Evolutionary conservation across 2,329 filamentous ascomycete species (phyloP).

Genomic region (Aspergillus pseudoviridinutans): DNA sequence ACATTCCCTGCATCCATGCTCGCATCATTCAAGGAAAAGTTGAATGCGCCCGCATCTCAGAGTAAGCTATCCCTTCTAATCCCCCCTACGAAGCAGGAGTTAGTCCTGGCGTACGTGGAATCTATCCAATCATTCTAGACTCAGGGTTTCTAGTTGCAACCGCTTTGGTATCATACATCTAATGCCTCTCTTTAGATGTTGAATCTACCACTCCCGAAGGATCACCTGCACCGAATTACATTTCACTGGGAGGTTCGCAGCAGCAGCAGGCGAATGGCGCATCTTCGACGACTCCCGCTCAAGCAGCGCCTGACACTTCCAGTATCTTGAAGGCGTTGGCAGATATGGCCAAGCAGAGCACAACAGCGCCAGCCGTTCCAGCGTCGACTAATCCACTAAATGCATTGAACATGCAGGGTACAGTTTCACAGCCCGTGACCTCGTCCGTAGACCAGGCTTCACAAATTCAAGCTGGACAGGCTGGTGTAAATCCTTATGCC

Average conservation of each 20-base stretch:
- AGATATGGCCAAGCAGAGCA: constrained; percentile 74
- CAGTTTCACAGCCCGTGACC: constrained; percentile 35
- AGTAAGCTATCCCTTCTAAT: constrained; percentile 55
- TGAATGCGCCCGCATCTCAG: constrained; percentile 58
- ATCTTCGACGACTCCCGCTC: constrained; percentile 19
- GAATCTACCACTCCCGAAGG: constrained; percentile 66
- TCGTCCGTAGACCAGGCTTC: constrained; percentile 45
- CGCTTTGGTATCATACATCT: constrained; percentile 17
- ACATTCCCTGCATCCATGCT: constrained; percentile 84
- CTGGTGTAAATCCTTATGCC: constrained; percentile 55
- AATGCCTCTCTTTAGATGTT: constrained; percentile 47
- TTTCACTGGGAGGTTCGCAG: constrained; percentile 33
- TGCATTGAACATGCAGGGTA: constrained; percentile 48
- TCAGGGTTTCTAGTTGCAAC: background rate
- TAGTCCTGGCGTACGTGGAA: background rate
- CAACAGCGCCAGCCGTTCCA: constrained; percentile 44
- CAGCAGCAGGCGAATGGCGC: constrained; percentile 26
- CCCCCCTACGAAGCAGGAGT: constrained; percentile 6
- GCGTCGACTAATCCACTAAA: constrained; percentile 44
- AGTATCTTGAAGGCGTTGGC: constrained; percentile 75
- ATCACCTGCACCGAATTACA: constrained; percentile 45
- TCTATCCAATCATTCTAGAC: constrained; percentile 4
- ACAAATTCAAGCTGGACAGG: constrained; percentile 45
- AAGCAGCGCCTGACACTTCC: constrained; percentile 52
- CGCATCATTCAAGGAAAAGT: constrained; percentile 74